These are phyloP conservation scores for Eucalyptus sideroxylon DNA, from an alignment of 345 rosid genomes.

Conservation along the genomic window DNA sequence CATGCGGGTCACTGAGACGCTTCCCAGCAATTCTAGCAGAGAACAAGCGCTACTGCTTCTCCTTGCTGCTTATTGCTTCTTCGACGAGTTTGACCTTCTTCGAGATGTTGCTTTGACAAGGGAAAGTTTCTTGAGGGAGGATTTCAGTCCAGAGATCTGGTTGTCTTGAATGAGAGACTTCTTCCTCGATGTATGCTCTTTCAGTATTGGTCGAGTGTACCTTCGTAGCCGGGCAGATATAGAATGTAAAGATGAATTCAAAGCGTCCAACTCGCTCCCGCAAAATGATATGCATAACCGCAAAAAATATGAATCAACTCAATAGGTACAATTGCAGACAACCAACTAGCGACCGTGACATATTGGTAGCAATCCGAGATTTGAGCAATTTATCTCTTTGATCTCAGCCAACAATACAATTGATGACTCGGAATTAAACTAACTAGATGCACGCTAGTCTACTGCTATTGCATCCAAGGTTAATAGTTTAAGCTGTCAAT, in stretches of 20 bases:
- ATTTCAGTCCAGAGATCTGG: slow-evolving; percentile 57
- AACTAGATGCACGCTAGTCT: too few relatives aligned
- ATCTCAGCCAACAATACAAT: background rate
- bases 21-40: background rate
- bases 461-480: too few relatives aligned
- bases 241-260: slow-evolving; percentile 60
- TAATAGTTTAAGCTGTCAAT: too few relatives aligned
- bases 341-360: background rate
- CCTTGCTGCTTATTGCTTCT: slow-evolving; percentile 41
- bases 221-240: slow-evolving; percentile 51
- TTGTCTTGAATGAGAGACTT: slow-evolving; percentile 23
- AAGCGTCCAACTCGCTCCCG: slow-evolving; percentile 54
- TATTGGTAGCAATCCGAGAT: background rate
- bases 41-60: slow-evolving; percentile 11
- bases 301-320: background rate
- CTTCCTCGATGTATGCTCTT: slow-evolving; percentile 18
- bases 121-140: slow-evolving; percentile 57
- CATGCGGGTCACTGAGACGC: background rate
- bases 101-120: slow-evolving; percentile 55
- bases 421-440: background rate
- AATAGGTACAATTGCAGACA: background rate
- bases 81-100: slow-evolving; percentile 64
- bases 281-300: slow-evolving; percentile 33
- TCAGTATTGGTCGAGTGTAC: slow-evolving; percentile 26
- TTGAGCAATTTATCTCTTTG: background rate